These are phyloP conservation scores for Pseudogymnoascus sp. DNA, from an alignment of 2,329 filamentous ascomycete genomes.

Conservation along the genomic window DNA sequence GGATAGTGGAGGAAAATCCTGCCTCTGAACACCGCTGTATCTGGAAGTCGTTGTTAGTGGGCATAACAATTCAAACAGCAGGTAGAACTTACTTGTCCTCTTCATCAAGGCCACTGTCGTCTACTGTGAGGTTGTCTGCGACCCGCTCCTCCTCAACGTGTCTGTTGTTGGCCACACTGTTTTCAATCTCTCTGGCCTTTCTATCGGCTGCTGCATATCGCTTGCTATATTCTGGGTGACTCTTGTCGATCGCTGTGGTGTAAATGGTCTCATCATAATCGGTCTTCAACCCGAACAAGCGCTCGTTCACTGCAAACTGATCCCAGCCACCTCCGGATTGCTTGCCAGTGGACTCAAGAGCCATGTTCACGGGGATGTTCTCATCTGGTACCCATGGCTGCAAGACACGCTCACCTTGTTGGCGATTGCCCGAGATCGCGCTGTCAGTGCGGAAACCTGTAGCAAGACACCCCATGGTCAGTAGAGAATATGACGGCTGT, in stretches of 20 bases:
- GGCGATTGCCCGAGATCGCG: slow-evolving; percentile 72
- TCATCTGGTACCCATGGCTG: slow-evolving; percentile 74
- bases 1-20: slow-evolving; percentile 61
- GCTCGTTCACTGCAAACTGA: slow-evolving; percentile 86
- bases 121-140: slow-evolving; percentile 55
- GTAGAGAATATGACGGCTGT: neutral
- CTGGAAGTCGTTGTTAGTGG: slow-evolving; percentile 34
- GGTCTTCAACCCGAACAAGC: slow-evolving; percentile 77
- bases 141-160: slow-evolving; percentile 89
- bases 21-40: slow-evolving; percentile 85
- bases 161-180: slow-evolving; percentile 62
- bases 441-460: slow-evolving; percentile 81
- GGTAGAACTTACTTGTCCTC: slow-evolving; percentile 71
- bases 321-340: slow-evolving; percentile 58
- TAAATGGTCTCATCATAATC: slow-evolving; percentile 94
- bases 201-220: slow-evolving; percentile 71
- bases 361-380: slow-evolving; percentile 57
- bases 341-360: slow-evolving; percentile 49
- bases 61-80: neutral
- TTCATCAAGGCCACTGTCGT: slow-evolving; percentile 68
- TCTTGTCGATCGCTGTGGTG: slow-evolving; percentile 83
- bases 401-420: slow-evolving; percentile 64
- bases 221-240: slow-evolving; percentile 72
- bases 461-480: neutral
- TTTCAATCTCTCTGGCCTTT: slow-evolving; percentile 85